Evolutionary conservation across 495 filamentous ascomycete species (phyloP).

Genomic region (Neurospora cerealis): DNA sequence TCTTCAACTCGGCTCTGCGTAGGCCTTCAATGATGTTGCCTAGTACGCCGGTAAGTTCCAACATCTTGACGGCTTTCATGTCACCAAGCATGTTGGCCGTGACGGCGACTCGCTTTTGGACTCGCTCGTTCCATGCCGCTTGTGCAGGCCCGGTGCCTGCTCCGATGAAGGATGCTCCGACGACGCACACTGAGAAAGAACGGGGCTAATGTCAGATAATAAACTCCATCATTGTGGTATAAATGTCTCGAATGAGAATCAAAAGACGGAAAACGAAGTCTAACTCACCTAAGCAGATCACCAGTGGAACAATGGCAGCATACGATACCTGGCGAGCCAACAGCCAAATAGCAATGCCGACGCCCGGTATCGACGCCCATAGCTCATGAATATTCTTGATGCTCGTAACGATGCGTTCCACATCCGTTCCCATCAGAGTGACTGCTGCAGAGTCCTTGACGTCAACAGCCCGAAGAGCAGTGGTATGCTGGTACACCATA

Average conservation of each 20-base stretch:
- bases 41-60: constrained; percentile 21
- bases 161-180: constrained; percentile 13
- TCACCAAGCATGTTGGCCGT: constrained; percentile 28
- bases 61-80: constrained; percentile 37
- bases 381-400: constrained; percentile 24
- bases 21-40: constrained; percentile 32
- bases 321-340: constrained; percentile 43
- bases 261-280: no score
- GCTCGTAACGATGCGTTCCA: constrained; percentile 25
- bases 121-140: constrained; percentile 25
- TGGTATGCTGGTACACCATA: constrained; percentile 44
- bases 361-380: constrained; percentile 42
- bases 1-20: constrained; percentile 42
- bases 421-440: constrained; percentile 51
- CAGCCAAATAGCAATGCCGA: constrained; percentile 46
- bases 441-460: constrained; percentile 44
- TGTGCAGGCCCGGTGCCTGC: constrained; percentile 26
- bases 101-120: constrained; percentile 24
- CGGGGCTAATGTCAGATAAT: no score
- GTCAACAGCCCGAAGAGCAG: constrained; percentile 28
- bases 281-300: constrained; percentile 32
- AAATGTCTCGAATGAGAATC: no score
- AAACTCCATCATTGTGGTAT: no score
- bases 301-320: constrained; percentile 36
- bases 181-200: background rate